Evolutionary conservation across 2,329 filamentous ascomycete species (phyloP), one percentile per base, ranked within the genome.

Genomic region (Penicillium decumbens): DNA sequence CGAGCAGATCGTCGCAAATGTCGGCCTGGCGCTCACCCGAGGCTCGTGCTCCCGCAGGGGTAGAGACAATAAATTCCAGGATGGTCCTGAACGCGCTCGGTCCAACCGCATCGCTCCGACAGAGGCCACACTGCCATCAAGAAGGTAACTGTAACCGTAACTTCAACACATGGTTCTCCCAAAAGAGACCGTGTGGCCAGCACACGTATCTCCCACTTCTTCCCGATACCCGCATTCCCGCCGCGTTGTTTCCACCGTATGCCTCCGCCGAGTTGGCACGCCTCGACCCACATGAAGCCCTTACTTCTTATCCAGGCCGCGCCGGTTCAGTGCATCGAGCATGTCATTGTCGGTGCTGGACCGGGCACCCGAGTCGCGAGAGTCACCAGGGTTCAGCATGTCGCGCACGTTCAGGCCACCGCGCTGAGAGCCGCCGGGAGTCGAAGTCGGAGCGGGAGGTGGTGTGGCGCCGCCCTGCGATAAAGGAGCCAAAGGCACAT

Each of bases 291-390:
- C 35, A 18, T 40, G 12, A 13, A 15, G 15, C n/a, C 25, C n/a
- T 54, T 65, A 65, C 57, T 67, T 40, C 33, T 23, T 59, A 39
- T 62, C 60, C 39, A 69, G 58, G 5, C 70, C 72, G 41, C 69
- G 66, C 43, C 72, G 70, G 50, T 75, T 72, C 43, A 75, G 58
- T 28, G 71, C 71, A 57, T 74, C 77, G 33, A 77, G 68, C 75
- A 77, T 77, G 49, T 75, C 72, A 52, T 72, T 77, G 59, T 77
- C 75, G 25, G 71, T 73, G 50, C 69, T 74, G 35, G 70, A 72
- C 27, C 75, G 71, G 24, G 69, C 66, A 20, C 65, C 61, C 48
- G 65, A 62, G 46, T 73, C 70, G 29, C 44, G 35, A 23, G 43
- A 32, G 25, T 43, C 42, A 15, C 67, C 64, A 1, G 72, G 72